phyloP scores from a whole-genome alignment of 768 basidiomycete species.

The Termitomyces sp. region DNA sequence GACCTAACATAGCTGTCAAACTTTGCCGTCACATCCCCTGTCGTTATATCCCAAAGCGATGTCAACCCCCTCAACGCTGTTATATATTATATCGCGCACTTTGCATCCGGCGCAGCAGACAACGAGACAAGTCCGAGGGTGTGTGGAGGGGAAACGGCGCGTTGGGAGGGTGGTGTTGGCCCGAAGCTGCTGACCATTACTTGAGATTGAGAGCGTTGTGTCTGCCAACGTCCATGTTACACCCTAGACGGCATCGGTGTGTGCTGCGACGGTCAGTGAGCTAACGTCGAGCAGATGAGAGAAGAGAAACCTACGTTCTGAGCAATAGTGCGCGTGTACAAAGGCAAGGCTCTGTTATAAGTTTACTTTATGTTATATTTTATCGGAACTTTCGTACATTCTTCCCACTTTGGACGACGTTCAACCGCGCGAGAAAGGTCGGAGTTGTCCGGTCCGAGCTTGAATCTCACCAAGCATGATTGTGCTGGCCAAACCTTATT shows the following conservation, averaged over 20 bases:
- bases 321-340: constrained; percentile 66
- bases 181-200: constrained; percentile 66
- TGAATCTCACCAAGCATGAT: constrained; percentile 34
- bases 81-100: constrained; percentile 70
- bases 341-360: constrained; percentile 63
- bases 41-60: constrained; percentile 65
- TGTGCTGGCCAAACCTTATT: constrained; percentile 42
- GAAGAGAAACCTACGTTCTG: constrained; percentile 57
- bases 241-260: constrained; percentile 78
- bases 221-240: constrained; percentile 68
- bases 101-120: constrained; percentile 65
- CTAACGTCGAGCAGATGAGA: constrained; percentile 23
- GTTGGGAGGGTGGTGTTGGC: constrained; percentile 53
- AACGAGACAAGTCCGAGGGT: constrained; percentile 83
- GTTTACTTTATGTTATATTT: background rate
- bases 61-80: constrained; percentile 85
- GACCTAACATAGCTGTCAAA: constrained; percentile 72
- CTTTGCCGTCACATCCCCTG: constrained; percentile 55
- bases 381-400: background rate
- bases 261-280: constrained; percentile 50
- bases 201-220: constrained; percentile 67
- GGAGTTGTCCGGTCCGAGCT: constrained; percentile 53
- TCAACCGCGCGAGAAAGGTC: constrained; percentile 19
- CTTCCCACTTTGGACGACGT: constrained; percentile 27
- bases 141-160: constrained; percentile 61